A percentile compares a stretch with the other conserved stretches of the same genome.
Evolutionary conservation across 106 monocot genomes (phyloP).

Genomic region (Xerophyta viscosa): DNA sequence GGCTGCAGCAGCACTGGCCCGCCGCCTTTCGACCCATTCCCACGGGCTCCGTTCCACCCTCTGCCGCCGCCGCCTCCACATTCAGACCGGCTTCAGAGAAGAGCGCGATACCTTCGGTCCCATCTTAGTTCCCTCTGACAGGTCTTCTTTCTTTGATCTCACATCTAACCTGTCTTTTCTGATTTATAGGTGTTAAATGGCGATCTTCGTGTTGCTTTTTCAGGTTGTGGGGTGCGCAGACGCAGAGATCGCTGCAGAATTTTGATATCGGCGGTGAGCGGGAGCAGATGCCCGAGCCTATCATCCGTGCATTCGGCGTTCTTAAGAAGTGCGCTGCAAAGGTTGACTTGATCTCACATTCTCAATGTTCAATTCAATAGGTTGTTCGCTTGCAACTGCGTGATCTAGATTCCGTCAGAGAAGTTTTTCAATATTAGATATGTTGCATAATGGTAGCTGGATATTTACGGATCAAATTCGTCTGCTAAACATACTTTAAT

Average conservation of each 20-base stretch:
- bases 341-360: slow-evolving; percentile 25
- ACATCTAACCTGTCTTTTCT: too few species aligned
- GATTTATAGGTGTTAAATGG: too few species aligned
- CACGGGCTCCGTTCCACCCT: neutral
- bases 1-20: too few species aligned
- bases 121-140: slow-evolving; percentile 66
- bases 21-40: too few species aligned
- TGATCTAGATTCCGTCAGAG: too few species aligned
- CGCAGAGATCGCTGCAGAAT: slow-evolving; percentile 94
- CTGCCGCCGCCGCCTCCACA: slow-evolving; percentile 15
- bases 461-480: too few species aligned
- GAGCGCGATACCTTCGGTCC: slow-evolving; percentile 86
- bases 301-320: slow-evolving; percentile 76
- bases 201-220: too few species aligned
- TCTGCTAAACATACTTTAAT: too few species aligned
- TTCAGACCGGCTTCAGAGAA: slow-evolving; percentile 69
- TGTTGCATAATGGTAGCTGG: too few species aligned
- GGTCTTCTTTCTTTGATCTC: slow-evolving; percentile 28
- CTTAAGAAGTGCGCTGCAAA: slow-evolving; percentile 96
- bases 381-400: too few species aligned
- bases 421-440: too few species aligned
- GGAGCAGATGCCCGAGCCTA: slow-evolving; percentile 87
- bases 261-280: slow-evolving; percentile 86
- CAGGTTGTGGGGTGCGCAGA: slow-evolving; percentile 98
- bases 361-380: too few species aligned